Evolutionary conservation across 371 early-diverging fungal species (phyloP), one percentile per base, ranked within the genome.

Genomic region (Choanephora cucurbitarum): DNA sequence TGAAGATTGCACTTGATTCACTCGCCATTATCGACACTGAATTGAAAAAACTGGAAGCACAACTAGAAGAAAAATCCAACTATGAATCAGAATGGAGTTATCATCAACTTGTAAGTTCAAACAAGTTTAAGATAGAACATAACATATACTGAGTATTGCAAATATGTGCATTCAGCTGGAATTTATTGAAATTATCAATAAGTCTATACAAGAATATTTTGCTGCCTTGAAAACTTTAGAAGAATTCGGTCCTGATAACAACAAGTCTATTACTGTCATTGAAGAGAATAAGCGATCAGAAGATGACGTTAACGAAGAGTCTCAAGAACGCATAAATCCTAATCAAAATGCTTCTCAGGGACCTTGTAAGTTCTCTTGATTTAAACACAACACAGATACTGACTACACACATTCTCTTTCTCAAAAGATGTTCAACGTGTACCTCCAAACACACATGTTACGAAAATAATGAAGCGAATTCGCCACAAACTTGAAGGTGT

Each of bases 401-500:
- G 7, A 28, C 28, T 28, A 14, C 11, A 11, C n/a, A n/a, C 31
- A 1, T 32, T 33, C 44, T 31, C 33, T 8, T 33, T 42, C 6
- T 22, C 31, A 13, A 19, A 18, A 44, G 37, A 23, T 1, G 23
- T 32, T 34, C 22, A 34, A 15, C 57, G 60, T 24, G 19, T 32
- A 33, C 17, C 45, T 0, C 51, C 83, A 1, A 87, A 86, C 52
- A 74, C 73, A 5, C 81, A 85, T 59, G 90, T 85, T 0, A 64
- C 83, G 14, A 67, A 72, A 24, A 79, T 89, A 11, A 75, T 92
- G 49, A 72, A 75, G 23, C 67, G 85, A 14, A 80, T 92, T 13
- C 66, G 83, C 22, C 63, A 72, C n/a, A 92, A 91, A 62, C 67
- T 92, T 14, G 87, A 87, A 42, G 92, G 92, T 15, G 64, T 70